Evolutionary conservation across 2,329 filamentous ascomycete genomes (phyloP), one percentile per base, ranked within the genome.

Genomic region (Neurospora sp.): DNA sequence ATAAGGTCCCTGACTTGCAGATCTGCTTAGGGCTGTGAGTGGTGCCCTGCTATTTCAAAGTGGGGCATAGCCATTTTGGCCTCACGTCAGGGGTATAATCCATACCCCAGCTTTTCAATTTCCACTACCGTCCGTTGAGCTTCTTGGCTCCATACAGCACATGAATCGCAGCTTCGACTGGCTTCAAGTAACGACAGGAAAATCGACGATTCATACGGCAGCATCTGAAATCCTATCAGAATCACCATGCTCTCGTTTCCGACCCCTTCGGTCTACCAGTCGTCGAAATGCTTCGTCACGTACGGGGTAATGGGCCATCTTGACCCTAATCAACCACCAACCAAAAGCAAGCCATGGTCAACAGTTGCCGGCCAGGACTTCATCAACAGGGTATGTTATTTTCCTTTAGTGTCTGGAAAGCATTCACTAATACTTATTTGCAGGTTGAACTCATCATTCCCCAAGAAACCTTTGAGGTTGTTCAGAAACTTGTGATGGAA

Each of bases 331-430:
- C 90, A 93, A 75, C 85, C 87, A 38, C 90, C 93, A 1, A 83
- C 82, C 6, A 94, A 91, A 77, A 90, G 88, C 76, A 89, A 91
- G 74, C 94, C 93, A 3, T 97, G 95, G 84, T 85, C 87, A 0
- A 84, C 88, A 0, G 85, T 97, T 72, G 79, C 86, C 33, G 81
- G 83, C 1, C 88, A 91, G 68, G 84, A 85, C 43, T 93, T 91
- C 77, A 83, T 90, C 33, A 90, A 95, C 77, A 91, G 88, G 75
- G 74, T 75, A 28, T 1, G 71, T 68, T 10, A 5, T 62, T 37
- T 1, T 23, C n/a, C 67, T 36, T 17, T 28, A 1, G 28, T n/a
- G 46, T 8, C 28, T 11, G 40, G 33, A 4, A 28, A 33, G 41
- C 15, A 37, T 33, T 66, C 69, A 38, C 68, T 72, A 39, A 70